Evolutionary conservation across 345 rosid species (phyloP), one percentile per base, ranked within the genome.

Genomic region (Aquilaria sinensis): DNA sequence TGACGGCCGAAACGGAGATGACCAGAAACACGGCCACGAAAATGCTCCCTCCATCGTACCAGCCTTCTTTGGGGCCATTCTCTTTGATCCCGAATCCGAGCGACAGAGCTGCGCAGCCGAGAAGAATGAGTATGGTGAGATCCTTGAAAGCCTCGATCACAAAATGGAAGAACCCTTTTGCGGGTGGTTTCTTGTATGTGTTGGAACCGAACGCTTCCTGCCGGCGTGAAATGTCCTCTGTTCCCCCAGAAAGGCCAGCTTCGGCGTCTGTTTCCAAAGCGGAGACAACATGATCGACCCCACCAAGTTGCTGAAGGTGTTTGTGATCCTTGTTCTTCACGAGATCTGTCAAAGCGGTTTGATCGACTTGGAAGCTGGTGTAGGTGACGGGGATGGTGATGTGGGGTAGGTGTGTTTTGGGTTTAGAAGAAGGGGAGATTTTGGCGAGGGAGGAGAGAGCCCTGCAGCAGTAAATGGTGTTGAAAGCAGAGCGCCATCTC

Each of bases 1-100:
- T 89, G 1, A 70, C 31, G 0, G 90, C 81, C 1, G 92, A 82
- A 59, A 84, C 78, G 0, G 74, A 70, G 31, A 86, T 77, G 30
- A 79, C 85, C 2, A 84, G 73, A 45, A 89, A 79, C 7, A 84
- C 79, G 0, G 92, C 85, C 0, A 84, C 78, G 57, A 80, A 71
- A 15, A 84, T 82, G 76, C 88, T 82, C 34, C 85, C 93, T 8
- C 93, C 90, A 31, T 86, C 93, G 10, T 84, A 83, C 90, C 96
- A 89, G 1, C 90, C 89, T 55, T 82, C 88, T 61, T 75, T 76
- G 2, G 67, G 9, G 10, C 92, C 96, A 10, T 88, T 63, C 47
- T 80, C 78, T 59, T 81, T 81, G 63, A 85, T 82, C 6, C 87
- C 92, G 2, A 81, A 86, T 1, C 70, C 88, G 10, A 89, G 78